These are phyloP conservation scores for Coemansia sp. DNA, from an alignment of 192 early-diverging fungal genomes.

Conservation along the genomic window DNA sequence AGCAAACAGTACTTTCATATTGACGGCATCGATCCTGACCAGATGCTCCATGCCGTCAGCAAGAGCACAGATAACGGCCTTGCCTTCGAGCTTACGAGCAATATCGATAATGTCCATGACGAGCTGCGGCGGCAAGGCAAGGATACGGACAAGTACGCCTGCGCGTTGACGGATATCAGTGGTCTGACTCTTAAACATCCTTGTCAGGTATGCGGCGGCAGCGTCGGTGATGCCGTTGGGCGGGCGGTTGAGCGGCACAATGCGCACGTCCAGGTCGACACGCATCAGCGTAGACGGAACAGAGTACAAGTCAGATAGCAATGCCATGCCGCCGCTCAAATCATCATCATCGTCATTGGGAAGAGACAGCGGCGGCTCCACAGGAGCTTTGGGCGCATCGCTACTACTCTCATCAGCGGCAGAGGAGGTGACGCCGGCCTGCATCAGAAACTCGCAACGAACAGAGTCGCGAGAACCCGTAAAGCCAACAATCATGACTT, in stretches of 20 bases:
- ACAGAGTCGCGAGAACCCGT: conserved; percentile 45
- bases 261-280: conserved; percentile 45
- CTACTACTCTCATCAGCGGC: not conserved
- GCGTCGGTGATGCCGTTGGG: conserved; percentile 50
- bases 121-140: conserved; percentile 46
- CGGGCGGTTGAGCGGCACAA: conserved; percentile 48
- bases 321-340: conserved; percentile 14
- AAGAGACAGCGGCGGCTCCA: not conserved
- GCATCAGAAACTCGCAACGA: conserved; percentile 53
- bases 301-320: conserved; percentile 24
- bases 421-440: conserved; percentile 21
- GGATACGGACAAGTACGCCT: conserved; percentile 43
- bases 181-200: conserved; percentile 34
- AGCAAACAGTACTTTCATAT: conserved; percentile 22
- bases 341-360: not conserved
- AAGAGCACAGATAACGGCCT: conserved; percentile 25
- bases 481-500: conserved; percentile 51
- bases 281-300: conserved; percentile 40
- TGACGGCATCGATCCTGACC: conserved; percentile 28
- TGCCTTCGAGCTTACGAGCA: conserved; percentile 18
- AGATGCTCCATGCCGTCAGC: conserved; percentile 27
- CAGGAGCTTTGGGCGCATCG: not conserved
- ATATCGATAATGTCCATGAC: conserved; percentile 51
- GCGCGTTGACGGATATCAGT: conserved; percentile 36
- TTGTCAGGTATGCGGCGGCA: conserved; percentile 27